Evolutionary conservation across 768 basidiomycete genomes (phyloP).

Genomic region (Boletus reticuloceps): DNA sequence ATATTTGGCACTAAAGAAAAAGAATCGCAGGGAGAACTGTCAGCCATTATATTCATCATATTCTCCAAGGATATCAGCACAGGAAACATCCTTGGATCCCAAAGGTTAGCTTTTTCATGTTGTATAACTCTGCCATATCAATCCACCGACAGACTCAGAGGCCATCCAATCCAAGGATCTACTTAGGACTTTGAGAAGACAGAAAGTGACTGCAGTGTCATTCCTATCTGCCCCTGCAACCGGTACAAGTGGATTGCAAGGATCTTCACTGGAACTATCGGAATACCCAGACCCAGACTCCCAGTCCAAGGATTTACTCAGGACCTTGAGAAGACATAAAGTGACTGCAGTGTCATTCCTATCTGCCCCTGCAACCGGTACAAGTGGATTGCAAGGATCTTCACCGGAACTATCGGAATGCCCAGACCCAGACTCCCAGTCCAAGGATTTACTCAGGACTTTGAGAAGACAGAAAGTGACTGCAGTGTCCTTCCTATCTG

Average conservation of each 20-base stretch:
- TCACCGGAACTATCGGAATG: neutral
- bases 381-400: too few relatives aligned
- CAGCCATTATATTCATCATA: neutral
- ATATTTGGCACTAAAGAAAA: neutral
- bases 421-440: too few relatives aligned
- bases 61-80: too few relatives aligned
- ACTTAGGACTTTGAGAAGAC: neutral
- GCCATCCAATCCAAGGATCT: neutral
- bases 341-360: neutral
- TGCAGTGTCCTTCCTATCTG: neutral
- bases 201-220: neutral
- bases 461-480: neutral
- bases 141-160: too few relatives aligned
- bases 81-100: too few relatives aligned
- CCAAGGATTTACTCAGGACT: neutral
- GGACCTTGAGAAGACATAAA: neutral
- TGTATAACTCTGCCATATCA: too few relatives aligned
- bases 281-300: neutral
- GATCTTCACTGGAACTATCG: neutral
- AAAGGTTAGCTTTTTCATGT: neutral
- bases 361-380: too few relatives aligned
- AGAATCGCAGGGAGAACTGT: neutral
- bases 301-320: neutral
- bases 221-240: neutral
- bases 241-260: fast-evolving